Base-by-base conservation (phyloP, 192 early-diverging fungal species). In the Chytriomyces confervae region DNA sequence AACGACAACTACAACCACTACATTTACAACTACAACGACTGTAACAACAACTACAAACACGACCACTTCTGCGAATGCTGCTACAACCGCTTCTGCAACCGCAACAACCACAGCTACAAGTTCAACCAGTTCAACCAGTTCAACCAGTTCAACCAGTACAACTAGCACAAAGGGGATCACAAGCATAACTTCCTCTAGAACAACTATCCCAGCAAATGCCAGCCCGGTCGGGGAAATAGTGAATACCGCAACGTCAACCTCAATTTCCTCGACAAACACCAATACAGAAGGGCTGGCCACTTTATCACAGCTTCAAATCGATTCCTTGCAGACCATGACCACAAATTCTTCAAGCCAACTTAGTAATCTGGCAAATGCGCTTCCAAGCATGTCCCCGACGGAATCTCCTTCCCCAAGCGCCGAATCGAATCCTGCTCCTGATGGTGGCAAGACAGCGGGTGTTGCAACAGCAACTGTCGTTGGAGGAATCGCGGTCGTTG, bases 401-500 rank as follows among this genome's bases (percentile, higher is more conserved):
- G 36, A 36, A 36, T 36, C 36, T 36, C 3, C 36, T 3, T 36
- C 36, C 0, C 36, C 36, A 36, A 36, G 3, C 36, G 36, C 36
- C 36, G 36, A 36, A 36, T 36, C 36, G 2, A 36, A 36, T 36
- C 36, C 36, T 36, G 36, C 36, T 36, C 36, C 36, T 36, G 36
- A 36, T 36, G 36, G 36, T 36, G 36, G 36, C 36, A 36, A 36
- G 36, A 36, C 36, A 2, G 36, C 36, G 13, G 43, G 24, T 48
- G 66, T 29, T 1, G 27, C 46, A 11, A 48, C 66, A 1, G 7
- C 29, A 10, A 47, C 66, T 11, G 66, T 68, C 13, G 66, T 68
- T 43, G 66, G 66, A 47, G 66, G 66, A 11, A 16, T 68, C 13
- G 46, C 66, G 16, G 66, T 29, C 11, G 46, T 68, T 68, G 66